Percentiles rank a stretch among this genome's conserved stretches.
These are phyloP conservation scores for Triangularia verruculosa DNA, from an alignment of 2,329 filamentous ascomycete genomes.

Conservation along the genomic window DNA sequence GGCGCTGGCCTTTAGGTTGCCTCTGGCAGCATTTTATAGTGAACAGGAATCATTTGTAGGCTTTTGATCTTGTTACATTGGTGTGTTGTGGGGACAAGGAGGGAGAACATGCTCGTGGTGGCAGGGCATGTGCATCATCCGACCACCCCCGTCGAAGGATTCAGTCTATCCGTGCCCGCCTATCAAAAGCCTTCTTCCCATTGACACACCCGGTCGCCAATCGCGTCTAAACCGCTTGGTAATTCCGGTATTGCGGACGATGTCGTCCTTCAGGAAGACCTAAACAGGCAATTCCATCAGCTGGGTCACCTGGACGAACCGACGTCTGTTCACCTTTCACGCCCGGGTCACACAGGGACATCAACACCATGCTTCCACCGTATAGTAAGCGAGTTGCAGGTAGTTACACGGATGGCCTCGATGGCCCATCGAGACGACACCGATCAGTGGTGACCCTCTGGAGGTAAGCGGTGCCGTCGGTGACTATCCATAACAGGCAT, in stretches of 20 bases:
- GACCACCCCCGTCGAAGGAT: not conserved
- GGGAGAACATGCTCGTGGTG: not conserved
- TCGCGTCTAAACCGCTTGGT: not conserved
- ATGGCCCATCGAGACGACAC: too few relatives aligned
- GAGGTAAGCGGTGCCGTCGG: too few relatives aligned
- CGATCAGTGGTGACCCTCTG: too few relatives aligned
- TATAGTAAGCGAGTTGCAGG: not conserved
- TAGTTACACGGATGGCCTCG: too few relatives aligned
- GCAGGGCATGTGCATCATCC: not conserved
- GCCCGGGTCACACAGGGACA: not conserved
- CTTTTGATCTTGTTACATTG: not conserved
- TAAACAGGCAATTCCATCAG: not conserved
- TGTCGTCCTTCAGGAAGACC: not conserved
- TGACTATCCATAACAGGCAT: too few relatives aligned
- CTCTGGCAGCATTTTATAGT: not conserved
- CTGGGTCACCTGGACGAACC: not conserved
- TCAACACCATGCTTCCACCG: not conserved
- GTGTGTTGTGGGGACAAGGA: not conserved
- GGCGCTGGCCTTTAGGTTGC: not conserved
- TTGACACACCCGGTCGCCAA: not conserved
- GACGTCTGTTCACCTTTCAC: not conserved
- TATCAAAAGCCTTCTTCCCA: not conserved
- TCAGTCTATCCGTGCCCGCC: not conserved
- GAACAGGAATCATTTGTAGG: not conserved
- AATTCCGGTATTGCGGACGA: not conserved